These are phyloP conservation scores for Nymphaea colorata DNA, from an alignment of 164 flowering plant species.

Conservation along the genomic window DNA sequence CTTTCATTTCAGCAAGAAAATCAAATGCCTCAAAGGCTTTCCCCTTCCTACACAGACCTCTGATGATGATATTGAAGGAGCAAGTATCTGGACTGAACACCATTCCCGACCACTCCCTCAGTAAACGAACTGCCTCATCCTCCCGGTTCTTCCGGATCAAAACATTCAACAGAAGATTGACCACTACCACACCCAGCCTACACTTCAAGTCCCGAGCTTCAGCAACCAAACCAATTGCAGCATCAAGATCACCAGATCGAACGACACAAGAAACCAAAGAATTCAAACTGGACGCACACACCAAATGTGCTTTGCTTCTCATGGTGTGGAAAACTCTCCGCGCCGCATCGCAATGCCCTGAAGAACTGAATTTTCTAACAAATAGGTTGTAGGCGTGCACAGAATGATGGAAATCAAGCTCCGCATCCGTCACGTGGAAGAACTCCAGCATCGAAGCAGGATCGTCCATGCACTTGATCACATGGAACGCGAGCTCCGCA, in stretches of 20 bases:
- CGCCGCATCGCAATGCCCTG: slow-evolving; percentile 43
- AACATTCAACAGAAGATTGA: slow-evolving; percentile 41
- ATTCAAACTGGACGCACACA: slow-evolving; percentile 23
- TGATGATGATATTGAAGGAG: slow-evolving; percentile 58
- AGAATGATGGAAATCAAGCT: slow-evolving; percentile 29
- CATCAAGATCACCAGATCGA: slow-evolving; percentile 26
- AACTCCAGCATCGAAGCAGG: slow-evolving; percentile 37
- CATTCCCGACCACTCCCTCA: slow-evolving; percentile 27
- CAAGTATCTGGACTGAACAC: slow-evolving; percentile 36
- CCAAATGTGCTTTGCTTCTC: slow-evolving; percentile 44
- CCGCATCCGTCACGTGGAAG: slow-evolving; percentile 32
- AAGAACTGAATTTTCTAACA: slow-evolving; percentile 34
- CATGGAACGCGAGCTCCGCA: slow-evolving; percentile 38
- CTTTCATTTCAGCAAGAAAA: slow-evolving; percentile 46
- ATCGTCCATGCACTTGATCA: slow-evolving; percentile 15
- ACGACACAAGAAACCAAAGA: slow-evolving; percentile 33
- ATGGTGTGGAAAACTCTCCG: slow-evolving; percentile 31
- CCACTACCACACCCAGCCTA: slow-evolving; percentile 16
- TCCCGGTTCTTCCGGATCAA: slow-evolving; percentile 33
- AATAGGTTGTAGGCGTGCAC: slow-evolving; percentile 35
- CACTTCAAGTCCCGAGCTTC: slow-evolving; percentile 16
- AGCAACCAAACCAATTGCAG: slow-evolving; percentile 27
- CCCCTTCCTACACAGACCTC: slow-evolving; percentile 50
- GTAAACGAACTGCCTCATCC: slow-evolving; percentile 51
- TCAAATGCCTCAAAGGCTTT: slow-evolving; percentile 38